A percentile compares a stretch with the other conserved stretches of the same genome.
Evolutionary conservation across 129 eudicot species (phyloP).

Genomic region (Centrapalus pauciflorus): DNA sequence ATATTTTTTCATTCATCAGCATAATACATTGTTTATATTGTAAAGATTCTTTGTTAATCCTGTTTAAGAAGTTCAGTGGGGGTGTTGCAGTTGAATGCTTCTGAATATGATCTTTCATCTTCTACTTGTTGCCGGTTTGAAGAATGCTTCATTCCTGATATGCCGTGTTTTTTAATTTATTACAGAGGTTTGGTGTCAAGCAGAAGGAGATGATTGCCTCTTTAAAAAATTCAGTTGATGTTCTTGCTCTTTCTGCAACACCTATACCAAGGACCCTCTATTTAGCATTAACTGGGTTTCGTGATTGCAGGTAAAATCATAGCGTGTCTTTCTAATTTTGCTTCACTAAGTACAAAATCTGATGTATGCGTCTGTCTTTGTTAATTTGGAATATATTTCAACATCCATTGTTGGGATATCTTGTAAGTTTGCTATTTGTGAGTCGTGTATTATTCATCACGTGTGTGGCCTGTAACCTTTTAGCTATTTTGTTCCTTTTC

Average conservation of each 20-base stretch:
- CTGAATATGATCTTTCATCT: background rate
- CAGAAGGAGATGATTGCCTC: constrained; percentile 99
- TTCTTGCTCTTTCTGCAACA: constrained; percentile 98
- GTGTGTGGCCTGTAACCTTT: background rate
- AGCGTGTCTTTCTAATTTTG: background rate
- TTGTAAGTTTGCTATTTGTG: background rate
- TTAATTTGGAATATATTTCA: background rate
- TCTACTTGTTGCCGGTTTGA: background rate
- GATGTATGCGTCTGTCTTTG: background rate
- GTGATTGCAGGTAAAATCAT: constrained; percentile 86
- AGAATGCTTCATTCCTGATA: background rate
- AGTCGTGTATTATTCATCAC: background rate
- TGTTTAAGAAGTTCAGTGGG: background rate
- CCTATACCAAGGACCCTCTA: constrained; percentile 98
- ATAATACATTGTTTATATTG: background rate
- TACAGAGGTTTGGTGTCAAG: constrained; percentile 98
- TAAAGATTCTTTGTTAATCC: background rate
- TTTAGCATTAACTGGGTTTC: constrained; percentile 94
- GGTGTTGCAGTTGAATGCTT: constrained; percentile 8
- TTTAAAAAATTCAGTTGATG: constrained; percentile 86
- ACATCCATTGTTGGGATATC: background rate
- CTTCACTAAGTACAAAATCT: background rate
- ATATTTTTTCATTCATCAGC: background rate
- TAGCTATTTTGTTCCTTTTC: constrained; percentile 8
- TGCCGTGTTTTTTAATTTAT: constrained; percentile 18